phyloP scores from a whole-genome alignment of 2,329 filamentous ascomycete genomes.

The Coleophoma eucalyptorum region DNA sequence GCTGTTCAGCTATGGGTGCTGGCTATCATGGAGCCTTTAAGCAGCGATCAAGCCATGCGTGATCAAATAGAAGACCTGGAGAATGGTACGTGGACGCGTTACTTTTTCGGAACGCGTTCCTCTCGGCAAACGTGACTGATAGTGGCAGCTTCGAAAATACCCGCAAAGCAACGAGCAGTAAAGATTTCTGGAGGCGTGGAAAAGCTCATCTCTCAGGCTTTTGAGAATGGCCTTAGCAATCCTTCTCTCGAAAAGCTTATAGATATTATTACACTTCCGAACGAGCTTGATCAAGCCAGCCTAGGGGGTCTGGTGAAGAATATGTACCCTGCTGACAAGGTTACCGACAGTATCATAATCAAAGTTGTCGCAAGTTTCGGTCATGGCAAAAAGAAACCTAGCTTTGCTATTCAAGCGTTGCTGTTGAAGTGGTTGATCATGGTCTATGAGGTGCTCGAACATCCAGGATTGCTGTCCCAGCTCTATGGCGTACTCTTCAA shows the following conservation, averaged over 20 bases:
- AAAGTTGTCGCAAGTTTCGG: slow-evolving; percentile 71
- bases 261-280: slow-evolving; percentile 62
- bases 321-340: slow-evolving; percentile 66
- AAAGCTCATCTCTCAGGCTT: slow-evolving; percentile 57
- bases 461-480: slow-evolving; percentile 58
- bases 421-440: slow-evolving; percentile 77
- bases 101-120: background rate
- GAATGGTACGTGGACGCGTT: slow-evolving; percentile 21
- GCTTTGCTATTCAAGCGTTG: slow-evolving; percentile 64
- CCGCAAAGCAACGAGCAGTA: slow-evolving; percentile 61
- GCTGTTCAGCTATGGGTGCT: too few relatives aligned
- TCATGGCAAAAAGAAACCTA: slow-evolving; percentile 72
- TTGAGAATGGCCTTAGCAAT: slow-evolving; percentile 63
- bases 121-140: background rate
- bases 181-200: slow-evolving; percentile 63
- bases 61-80: slow-evolving; percentile 13
- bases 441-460: slow-evolving; percentile 68
- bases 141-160: slow-evolving; percentile 49
- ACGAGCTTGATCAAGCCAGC: slow-evolving; percentile 72
- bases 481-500: slow-evolving; percentile 77
- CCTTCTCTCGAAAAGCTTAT: slow-evolving; percentile 59
- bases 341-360: slow-evolving; percentile 58
- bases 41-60: too few relatives aligned
- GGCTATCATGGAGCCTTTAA: too few relatives aligned
- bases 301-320: slow-evolving; percentile 66